These are phyloP conservation scores for Powellomyces hirtus DNA, from an alignment of 192 early-diverging fungal species.

Conservation along the genomic window DNA sequence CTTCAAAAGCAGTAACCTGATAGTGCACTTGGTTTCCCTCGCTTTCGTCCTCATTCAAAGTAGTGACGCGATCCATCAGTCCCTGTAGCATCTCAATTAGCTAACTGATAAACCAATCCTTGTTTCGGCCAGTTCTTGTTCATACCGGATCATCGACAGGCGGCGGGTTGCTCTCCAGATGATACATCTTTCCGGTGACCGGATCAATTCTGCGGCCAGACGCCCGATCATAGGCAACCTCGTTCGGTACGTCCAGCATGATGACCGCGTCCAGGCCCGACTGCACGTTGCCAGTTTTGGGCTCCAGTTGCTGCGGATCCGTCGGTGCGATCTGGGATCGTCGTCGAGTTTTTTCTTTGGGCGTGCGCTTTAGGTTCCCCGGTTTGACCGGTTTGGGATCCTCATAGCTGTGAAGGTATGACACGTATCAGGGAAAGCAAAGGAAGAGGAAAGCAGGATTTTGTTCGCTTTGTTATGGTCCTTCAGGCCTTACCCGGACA, in stretches of 20 bases:
- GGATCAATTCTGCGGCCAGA: conserved; percentile 51
- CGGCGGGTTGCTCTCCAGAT: conserved; percentile 56
- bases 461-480: background rate
- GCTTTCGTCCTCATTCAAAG: conserved; percentile 35
- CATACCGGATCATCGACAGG: conserved; percentile 47
- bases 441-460: background rate
- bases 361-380: conserved; percentile 51
- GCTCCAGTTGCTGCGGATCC: conserved; percentile 15
- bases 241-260: conserved; percentile 54
- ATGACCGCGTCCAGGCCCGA: conserved; percentile 52
- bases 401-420: conserved; percentile 46
- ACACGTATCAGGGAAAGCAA: background rate
- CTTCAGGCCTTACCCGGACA: conserved; percentile 46
- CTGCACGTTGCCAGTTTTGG: conserved; percentile 13
- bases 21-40: conserved; percentile 49
- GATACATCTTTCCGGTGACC: conserved; percentile 47
- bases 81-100: conserved; percentile 23
- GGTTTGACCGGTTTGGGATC: conserved; percentile 61
- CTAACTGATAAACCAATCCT: background rate
- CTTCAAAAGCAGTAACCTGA: conserved; percentile 55
- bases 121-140: background rate
- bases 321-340: conserved; percentile 43
- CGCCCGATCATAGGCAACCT: conserved; percentile 44
- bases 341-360: conserved; percentile 13
- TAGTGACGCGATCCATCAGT: conserved; percentile 41